These are phyloP conservation scores for Starmerella tilneyi DNA, from an alignment of 805 yeast genomes.

Conservation along the genomic window DNA sequence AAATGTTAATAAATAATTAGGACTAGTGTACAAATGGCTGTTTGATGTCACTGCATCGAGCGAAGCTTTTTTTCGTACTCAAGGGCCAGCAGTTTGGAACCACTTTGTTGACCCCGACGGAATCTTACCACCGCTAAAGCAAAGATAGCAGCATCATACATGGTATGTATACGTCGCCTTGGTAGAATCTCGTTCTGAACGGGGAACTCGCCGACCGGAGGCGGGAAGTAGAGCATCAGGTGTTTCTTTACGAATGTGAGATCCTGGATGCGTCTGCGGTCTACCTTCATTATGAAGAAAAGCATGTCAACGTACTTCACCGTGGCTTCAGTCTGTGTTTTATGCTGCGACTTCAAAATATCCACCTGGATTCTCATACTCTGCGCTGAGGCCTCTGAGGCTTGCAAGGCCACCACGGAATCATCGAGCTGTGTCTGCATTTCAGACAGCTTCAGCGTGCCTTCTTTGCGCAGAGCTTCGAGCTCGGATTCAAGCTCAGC, in stretches of 20 bases:
- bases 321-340: neutral
- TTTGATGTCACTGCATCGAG: neutral
- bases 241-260: conserved; percentile 7
- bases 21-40: neutral
- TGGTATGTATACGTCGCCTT: neutral
- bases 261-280: conserved; percentile 4
- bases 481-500: neutral
- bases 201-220: conserved; percentile 5
- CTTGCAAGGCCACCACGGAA: neutral
- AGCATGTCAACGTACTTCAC: conserved; percentile 2
- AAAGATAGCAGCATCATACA: neutral
- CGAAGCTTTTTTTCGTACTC: conserved; percentile 6
- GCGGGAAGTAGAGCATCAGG: conserved; percentile 6
- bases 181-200: neutral
- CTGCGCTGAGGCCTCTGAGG: neutral
- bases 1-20: neutral
- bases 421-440: neutral
- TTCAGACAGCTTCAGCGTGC: neutral
- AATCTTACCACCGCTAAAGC: conserved; percentile 1
- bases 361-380: neutral
- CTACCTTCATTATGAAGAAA: conserved; percentile 1
- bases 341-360: neutral
- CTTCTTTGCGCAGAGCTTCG: neutral
- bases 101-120: neutral
- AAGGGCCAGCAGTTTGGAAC: neutral